phyloP scores from a whole-genome alignment of 225 moss, liverwort and hornwort genomes.

The Thuidium tamariscinum region DNA sequence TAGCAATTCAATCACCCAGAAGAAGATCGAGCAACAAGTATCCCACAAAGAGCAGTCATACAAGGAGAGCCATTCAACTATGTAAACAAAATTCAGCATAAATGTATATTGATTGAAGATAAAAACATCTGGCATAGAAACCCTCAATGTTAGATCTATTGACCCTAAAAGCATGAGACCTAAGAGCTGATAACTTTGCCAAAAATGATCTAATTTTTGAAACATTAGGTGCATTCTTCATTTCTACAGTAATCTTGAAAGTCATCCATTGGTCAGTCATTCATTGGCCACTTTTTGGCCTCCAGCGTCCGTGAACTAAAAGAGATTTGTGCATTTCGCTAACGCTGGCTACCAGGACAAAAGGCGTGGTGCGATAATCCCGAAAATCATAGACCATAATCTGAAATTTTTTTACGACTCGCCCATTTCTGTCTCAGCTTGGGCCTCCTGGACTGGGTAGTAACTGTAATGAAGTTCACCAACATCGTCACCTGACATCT shows the following conservation, averaged over 20 bases:
- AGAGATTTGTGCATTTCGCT: background rate
- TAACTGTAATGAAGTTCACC: slow-evolving; percentile 80
- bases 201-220: background rate
- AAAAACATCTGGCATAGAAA: background rate
- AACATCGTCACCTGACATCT: slow-evolving; percentile 77
- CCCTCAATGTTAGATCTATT: background rate
- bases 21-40: background rate
- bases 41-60: background rate
- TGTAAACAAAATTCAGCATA: background rate
- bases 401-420: slow-evolving; percentile 14
- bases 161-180: background rate
- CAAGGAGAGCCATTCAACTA: background rate
- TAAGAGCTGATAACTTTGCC: background rate
- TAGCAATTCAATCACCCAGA: background rate
- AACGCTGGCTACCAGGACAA: background rate
- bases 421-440: slow-evolving; percentile 61
- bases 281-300: background rate
- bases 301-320: background rate
- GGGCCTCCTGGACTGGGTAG: slow-evolving; percentile 52
- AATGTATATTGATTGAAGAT: background rate
- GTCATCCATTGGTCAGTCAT: too few relatives aligned
- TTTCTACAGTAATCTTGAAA: background rate
- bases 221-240: background rate
- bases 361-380: background rate
- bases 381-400: background rate